Evolutionary conservation across 495 filamentous ascomycete species (phyloP).

Genomic region (Hypoxylon rickii): DNA sequence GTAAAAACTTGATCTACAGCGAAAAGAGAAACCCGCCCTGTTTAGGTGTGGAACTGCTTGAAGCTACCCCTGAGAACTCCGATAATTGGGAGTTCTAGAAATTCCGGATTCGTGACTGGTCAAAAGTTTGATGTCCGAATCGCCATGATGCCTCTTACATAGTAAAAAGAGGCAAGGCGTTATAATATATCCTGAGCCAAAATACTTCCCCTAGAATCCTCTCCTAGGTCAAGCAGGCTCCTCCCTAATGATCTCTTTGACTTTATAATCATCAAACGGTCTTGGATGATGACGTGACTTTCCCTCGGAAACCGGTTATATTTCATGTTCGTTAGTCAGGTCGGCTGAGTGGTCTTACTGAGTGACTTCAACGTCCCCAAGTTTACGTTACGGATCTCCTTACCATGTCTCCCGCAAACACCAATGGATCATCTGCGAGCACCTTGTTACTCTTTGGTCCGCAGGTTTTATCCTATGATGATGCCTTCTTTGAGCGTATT

Average conservation of each 20-base stretch:
- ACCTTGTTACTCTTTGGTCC: constrained; percentile 1
- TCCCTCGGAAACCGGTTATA: too few relatives aligned
- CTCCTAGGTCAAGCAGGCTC: too few relatives aligned
- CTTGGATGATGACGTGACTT: too few relatives aligned
- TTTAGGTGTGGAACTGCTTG: background rate
- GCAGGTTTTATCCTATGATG: background rate
- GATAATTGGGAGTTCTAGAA: constrained; percentile 2
- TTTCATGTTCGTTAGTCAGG: background rate
- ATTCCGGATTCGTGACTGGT: background rate
- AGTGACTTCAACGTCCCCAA: constrained; percentile 6
- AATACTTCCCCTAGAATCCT: too few relatives aligned
- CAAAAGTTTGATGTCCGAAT: background rate
- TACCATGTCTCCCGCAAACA: background rate
- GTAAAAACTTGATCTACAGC: background rate
- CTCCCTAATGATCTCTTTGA: too few relatives aligned
- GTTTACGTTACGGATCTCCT: background rate
- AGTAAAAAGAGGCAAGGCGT: background rate
- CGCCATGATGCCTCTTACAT: too few relatives aligned
- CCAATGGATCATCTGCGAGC: background rate
- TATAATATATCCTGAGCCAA: too few relatives aligned
- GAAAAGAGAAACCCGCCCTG: background rate
- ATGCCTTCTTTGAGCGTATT: constrained; percentile 1
- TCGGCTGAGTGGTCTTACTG: background rate
- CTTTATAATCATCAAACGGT: too few relatives aligned
- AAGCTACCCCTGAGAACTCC: constrained; percentile 1